phyloP scores from a whole-genome alignment of 1,284 basidiomycete genomes.

The Cutaneotrichosporon dermatis region DNA sequence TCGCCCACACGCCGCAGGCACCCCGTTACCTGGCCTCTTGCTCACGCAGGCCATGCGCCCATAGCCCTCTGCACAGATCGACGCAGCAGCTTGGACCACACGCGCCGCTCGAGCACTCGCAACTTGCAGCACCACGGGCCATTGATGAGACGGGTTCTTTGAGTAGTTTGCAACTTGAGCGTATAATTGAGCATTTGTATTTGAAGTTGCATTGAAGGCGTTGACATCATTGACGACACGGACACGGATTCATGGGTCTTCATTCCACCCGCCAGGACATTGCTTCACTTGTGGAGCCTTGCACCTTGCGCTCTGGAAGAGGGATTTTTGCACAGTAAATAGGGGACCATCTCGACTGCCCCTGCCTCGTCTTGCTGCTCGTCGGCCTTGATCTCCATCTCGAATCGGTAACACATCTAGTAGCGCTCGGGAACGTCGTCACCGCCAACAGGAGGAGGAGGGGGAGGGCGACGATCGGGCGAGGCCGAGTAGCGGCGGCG shows the following conservation, averaged over 20 bases:
- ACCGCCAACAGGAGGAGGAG: slow-evolving; percentile 7
- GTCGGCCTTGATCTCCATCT: too few relatives aligned
- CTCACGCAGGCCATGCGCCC: too few relatives aligned
- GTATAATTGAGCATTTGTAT: neutral
- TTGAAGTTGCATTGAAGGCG: neutral
- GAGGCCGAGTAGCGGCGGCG: slow-evolving; percentile 31
- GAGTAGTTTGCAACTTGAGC: neutral
- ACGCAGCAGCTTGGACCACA: too few relatives aligned
- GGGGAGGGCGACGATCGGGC: slow-evolving; percentile 34
- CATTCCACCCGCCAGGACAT: neutral
- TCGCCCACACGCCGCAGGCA: too few relatives aligned
- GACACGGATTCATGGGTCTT: slow-evolving; percentile 4
- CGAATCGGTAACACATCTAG: neutral
- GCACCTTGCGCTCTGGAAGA: neutral
- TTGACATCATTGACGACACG: slow-evolving; percentile 1
- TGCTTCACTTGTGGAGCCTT: neutral
- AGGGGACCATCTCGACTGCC: neutral
- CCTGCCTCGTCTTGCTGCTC: neutral
- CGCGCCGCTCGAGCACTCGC: too few relatives aligned
- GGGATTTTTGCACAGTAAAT: neutral
- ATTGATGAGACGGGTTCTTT: neutral
- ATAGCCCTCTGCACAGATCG: too few relatives aligned
- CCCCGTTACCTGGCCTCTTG: too few relatives aligned
- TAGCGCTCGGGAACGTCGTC: neutral
- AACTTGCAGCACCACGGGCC: too few relatives aligned